Conservation (phyloP, 345 rosid genomes). For the Atalantia buxifolia region DNA sequence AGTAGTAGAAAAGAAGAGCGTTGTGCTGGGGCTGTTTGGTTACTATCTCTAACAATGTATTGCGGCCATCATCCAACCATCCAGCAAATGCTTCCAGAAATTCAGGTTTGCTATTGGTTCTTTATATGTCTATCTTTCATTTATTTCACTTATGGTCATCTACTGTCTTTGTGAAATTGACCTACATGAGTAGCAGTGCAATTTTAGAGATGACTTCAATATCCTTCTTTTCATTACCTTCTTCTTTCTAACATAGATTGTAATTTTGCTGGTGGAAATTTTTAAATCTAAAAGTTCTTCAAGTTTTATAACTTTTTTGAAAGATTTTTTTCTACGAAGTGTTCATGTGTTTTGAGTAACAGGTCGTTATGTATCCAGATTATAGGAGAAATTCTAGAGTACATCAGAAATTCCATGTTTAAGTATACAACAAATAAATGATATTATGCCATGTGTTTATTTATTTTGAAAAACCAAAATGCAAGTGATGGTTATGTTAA, state of each 20-base stretch:
- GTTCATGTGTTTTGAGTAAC: not conserved
- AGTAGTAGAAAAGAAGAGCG: conserved; percentile 95
- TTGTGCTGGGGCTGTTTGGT: conserved; percentile 96
- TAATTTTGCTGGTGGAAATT: not conserved
- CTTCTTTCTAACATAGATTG: not conserved
- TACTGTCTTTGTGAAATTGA: not conserved
- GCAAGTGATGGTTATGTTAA: too few species aligned
- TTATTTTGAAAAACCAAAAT: too few species aligned
- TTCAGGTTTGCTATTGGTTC: conserved; percentile 60
- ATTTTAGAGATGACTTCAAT: not conserved
- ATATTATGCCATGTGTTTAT: too few species aligned
- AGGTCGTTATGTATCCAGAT: too few species aligned
- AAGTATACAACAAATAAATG: too few species aligned
- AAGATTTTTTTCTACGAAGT: not conserved
- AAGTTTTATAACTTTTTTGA: not conserved
- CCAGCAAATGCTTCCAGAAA: conserved; percentile 89
- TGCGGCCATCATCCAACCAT: conserved; percentile 82
- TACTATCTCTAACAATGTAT: conserved; percentile 84
- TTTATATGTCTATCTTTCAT: conserved; percentile 4
- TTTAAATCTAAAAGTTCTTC: not conserved
- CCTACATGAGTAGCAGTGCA: not conserved
- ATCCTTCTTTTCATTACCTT: not conserved
- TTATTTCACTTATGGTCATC: not conserved
- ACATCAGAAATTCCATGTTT: too few species aligned
- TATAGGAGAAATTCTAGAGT: too few species aligned